Evolutionary conservation across 2,329 filamentous ascomycete genomes (phyloP).

Genomic region (Diaporthe sp.): DNA sequence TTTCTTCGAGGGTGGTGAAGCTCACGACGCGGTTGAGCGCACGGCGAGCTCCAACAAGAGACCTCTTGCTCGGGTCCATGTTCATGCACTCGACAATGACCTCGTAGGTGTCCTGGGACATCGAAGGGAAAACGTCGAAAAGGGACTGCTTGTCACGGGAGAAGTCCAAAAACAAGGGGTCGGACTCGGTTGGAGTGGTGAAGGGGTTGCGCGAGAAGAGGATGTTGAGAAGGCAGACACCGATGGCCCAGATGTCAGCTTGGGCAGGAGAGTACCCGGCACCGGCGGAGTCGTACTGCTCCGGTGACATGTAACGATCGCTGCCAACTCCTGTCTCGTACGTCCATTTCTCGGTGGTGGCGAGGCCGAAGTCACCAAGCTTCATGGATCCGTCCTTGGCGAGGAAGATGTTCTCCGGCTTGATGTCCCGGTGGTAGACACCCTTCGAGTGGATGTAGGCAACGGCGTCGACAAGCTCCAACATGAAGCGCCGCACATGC

Average conservation of each 20-base stretch:
- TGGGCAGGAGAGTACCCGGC: conserved; percentile 92
- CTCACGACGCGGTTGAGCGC: conserved; percentile 85
- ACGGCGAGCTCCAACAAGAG: conserved; percentile 81
- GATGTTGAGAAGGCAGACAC: conserved; percentile 96
- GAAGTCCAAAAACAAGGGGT: conserved; percentile 94
- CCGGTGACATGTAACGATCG: conserved; percentile 98
- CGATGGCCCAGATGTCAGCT: conserved; percentile 97
- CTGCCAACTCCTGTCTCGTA: conserved; percentile 95
- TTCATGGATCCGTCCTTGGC: conserved; percentile 91
- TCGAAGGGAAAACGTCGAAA: conserved; percentile 97
- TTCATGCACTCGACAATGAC: conserved; percentile 92
- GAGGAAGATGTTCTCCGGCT: conserved; percentile 99
- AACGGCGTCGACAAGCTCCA: conserved; percentile 91
- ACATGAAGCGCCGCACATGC: conserved; percentile 97
- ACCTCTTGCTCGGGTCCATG: conserved; percentile 90
- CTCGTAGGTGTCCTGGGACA: conserved; percentile 98
- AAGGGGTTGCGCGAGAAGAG: conserved; percentile 98
- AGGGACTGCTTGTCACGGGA: conserved; percentile 93
- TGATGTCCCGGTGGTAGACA: conserved; percentile 97
- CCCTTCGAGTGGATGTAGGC: conserved; percentile 92
- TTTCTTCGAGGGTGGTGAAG: conserved; percentile 95
- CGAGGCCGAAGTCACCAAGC: conserved; percentile 95
- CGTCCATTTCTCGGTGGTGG: conserved; percentile 90
- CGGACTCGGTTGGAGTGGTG: conserved; percentile 88
- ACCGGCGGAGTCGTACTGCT: conserved; percentile 92